phyloP scores from a whole-genome alignment of 2,329 filamentous ascomycete genomes.

The Calonectria fujianensis region DNA sequence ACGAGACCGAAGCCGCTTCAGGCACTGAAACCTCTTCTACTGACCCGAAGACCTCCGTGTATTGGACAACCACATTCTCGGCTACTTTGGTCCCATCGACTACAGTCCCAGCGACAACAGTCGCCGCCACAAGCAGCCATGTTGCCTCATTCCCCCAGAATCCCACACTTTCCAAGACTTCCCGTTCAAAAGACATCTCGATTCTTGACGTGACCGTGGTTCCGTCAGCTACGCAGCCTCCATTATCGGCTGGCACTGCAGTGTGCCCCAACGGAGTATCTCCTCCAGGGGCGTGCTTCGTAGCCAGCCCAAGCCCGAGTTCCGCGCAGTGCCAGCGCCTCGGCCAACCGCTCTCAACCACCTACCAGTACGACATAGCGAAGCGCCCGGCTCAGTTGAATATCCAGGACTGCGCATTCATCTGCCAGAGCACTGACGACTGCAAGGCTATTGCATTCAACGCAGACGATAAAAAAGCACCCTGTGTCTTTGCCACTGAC shows the following conservation, averaged over 20 bases:
- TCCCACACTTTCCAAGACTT: not conserved
- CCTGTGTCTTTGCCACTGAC: not conserved
- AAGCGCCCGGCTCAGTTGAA: not conserved
- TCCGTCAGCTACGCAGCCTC: not conserved
- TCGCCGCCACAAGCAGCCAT: not conserved
- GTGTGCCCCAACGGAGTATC: conserved; percentile 18
- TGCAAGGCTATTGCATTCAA: conserved; percentile 19
- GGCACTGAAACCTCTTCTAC: not conserved
- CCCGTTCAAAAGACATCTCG: not conserved
- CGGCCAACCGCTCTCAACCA: not conserved
- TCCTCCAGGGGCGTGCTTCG: conserved; percentile 17
- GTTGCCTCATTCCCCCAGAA: not conserved
- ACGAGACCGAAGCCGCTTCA: not conserved
- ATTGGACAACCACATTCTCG: not conserved
- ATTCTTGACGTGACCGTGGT: no score
- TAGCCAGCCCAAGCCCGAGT: not conserved
- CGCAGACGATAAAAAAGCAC: not conserved
- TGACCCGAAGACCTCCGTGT: not conserved
- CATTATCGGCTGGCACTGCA: not conserved
- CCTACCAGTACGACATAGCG: not conserved
- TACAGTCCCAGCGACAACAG: not conserved
- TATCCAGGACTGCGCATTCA: conserved; percentile 6
- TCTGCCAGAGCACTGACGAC: conserved; percentile 3
- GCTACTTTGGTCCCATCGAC: not conserved
- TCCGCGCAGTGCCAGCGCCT: not conserved